Base-by-base conservation (phyloP, 495 filamentous ascomycete species). In the Cetradonia linearis region DNA sequence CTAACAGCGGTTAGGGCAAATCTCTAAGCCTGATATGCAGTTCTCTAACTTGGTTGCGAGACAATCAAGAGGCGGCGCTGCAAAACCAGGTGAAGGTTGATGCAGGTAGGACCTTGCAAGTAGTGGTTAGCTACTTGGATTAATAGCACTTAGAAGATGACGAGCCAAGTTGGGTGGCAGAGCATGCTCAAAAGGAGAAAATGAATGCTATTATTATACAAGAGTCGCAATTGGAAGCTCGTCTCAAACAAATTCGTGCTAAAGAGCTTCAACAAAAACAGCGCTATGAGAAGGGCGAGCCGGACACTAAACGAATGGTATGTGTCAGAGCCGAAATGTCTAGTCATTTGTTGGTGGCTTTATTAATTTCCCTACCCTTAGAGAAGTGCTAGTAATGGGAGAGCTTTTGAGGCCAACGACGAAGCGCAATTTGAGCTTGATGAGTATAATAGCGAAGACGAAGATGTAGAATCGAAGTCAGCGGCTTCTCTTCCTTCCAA, bases 11-110 rank as follows among this genome's bases (percentile, higher is more conserved):
- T 11, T 59, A 92, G 85, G 91, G 93, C n/a, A 98, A 98, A 82
- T 96, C 94, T 3, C 71, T 98, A 20, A 97, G 93, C 67, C 75
- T 98, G 25, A 95, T 98, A 63, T 98, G 93, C 73, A 86, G 84
- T 55, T 83, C 93, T 37, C 73, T 98, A 63, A 96, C 93, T 1
- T 98, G 93, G 94, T 77, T 97, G 10, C 86, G 93, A 49, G 83
- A 90, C 64, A 82, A 90, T 71, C 92, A 95, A 71, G 80, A 82
- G 37, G 78, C 78, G 60, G 72, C 63, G 0, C 84, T 91, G 60
- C 81, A 88, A 53, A 76, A 83, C 55, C 62, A 71, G 5, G 59
- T 77, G 14, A 67, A 23, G 59, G 71, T 34, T 63, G 71, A 61
- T 63, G 66, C 61, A 66, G 74, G 76, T 63, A 64, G 69, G 59